phyloP scores from a whole-genome alignment of 2,329 filamentous ascomycete genomes.

The Diatrype stigma region DNA sequence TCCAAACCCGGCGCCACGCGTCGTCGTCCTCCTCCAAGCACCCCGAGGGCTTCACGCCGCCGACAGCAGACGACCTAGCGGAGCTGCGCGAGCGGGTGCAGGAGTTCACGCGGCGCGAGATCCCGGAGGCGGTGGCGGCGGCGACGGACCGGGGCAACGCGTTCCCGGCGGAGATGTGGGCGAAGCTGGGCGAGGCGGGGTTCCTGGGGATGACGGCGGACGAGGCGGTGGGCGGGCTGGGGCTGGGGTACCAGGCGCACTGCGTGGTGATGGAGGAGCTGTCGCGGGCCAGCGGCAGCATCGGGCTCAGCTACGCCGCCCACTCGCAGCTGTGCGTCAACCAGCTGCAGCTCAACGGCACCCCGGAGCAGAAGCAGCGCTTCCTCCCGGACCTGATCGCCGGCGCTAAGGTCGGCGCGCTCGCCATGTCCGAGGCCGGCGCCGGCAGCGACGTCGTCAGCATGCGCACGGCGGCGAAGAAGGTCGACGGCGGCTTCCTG shows the following conservation, averaged over 20 bases:
- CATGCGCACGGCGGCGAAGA: constrained; percentile 83
- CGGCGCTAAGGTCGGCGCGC: constrained; percentile 75
- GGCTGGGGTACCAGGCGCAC: constrained; percentile 94
- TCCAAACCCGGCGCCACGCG: constrained; percentile 34
- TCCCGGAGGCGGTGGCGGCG: constrained; percentile 76
- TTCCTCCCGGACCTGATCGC: constrained; percentile 79
- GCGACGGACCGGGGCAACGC: constrained; percentile 80
- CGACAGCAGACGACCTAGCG: constrained; percentile 66
- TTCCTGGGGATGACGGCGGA: constrained; percentile 92
- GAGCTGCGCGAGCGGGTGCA: constrained; percentile 82
- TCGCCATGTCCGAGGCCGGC: constrained; percentile 93
- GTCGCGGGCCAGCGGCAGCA: constrained; percentile 76
- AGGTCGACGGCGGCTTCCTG: constrained; percentile 78
- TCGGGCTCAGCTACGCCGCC: constrained; percentile 88
- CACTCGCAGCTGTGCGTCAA: constrained; percentile 97
- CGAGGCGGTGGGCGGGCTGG: constrained; percentile 84
- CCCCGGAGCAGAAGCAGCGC: constrained; percentile 69
- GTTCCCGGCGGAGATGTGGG: constrained; percentile 90
- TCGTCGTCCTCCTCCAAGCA: constrained; percentile 57
- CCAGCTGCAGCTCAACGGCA: constrained; percentile 88
- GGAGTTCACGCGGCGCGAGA: constrained; percentile 85
- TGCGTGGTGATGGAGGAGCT: constrained; percentile 95
- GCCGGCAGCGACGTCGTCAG: constrained; percentile 91
- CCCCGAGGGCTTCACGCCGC: constrained; percentile 61
- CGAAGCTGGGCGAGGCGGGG: constrained; percentile 85